These are phyloP conservation scores for Leccinellum albellum DNA, from an alignment of 768 basidiomycete genomes.

Conservation along the genomic window DNA sequence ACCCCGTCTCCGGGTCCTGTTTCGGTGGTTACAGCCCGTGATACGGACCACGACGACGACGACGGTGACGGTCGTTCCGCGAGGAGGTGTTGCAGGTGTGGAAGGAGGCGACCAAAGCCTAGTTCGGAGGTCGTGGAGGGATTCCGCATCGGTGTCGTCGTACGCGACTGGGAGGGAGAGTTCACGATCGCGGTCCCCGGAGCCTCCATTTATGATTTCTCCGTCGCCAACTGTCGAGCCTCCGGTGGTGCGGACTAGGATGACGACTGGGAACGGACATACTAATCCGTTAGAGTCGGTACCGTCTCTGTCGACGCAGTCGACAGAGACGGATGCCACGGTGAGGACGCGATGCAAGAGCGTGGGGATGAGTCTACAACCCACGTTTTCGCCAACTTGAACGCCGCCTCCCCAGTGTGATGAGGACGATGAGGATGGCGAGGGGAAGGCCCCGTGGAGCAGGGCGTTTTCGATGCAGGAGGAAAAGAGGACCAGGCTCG, in stretches of 20 bases:
- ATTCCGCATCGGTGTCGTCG: slow-evolving; percentile 43
- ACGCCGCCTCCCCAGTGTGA: no score
- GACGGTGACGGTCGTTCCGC: background rate
- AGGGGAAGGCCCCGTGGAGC: no score
- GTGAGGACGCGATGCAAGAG: no score
- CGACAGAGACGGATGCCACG: no score
- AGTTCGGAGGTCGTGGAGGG: slow-evolving; percentile 3
- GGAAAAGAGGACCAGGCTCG: no score
- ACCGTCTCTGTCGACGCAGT: no score
- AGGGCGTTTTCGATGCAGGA: no score
- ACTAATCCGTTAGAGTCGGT: no score
- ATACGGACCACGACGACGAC: background rate
- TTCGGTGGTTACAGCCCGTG: background rate
- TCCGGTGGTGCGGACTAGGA: background rate
- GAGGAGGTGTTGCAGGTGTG: background rate
- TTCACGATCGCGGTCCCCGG: background rate
- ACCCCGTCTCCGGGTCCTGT: slow-evolving; percentile 43
- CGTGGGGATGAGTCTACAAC: no score
- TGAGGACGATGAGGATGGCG: no score
- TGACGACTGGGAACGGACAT: no score
- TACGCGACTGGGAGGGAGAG: slow-evolving; percentile 65
- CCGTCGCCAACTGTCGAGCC: slow-evolving; percentile 9
- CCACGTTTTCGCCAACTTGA: no score
- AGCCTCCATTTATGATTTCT: slow-evolving; percentile 10
- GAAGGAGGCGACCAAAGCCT: background rate